Base-by-base conservation (phyloP, 2,329 filamentous ascomycete species). In the Apiospora pterosperma region DNA sequence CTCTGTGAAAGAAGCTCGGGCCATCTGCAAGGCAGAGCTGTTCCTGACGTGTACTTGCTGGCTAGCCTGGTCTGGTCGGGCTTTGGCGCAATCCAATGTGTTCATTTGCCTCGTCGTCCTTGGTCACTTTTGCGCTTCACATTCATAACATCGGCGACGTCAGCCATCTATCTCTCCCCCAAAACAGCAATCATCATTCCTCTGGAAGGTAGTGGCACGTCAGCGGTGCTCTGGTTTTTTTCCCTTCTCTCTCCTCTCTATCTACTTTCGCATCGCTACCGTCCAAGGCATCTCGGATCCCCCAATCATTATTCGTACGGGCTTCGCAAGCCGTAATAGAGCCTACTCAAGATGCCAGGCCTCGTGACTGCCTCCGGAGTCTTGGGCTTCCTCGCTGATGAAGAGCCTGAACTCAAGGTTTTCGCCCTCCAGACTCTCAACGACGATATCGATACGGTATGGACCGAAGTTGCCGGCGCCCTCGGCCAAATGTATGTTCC, bases 361-460 rank as follows among this genome's bases (percentile, higher is more conserved):
- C 87, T 98, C 77, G 92, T 94, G 75, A 97, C 95, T 72, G 96
- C 96, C 71, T 95, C 92, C 71, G 96, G 96, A 79, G 89, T 99
- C 66, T 88, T 99, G 76, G 95, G 93, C 82, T 97, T 97, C 79
- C 88, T 99, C 68, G 91, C 93, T 71, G 96, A 99, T 77, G 93
- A 96, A 73, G 96, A 98, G 80, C 88, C 92, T 64, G 93, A 97
- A 80, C 89, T 99, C 79, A 94, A 93, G 84, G 89, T 95, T 72
- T 99, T 97, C 77, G 96, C 96, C 70, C 85, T 99, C 71, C 92
- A 97, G 82, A 94, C 92, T 71, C 88, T 99, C 75, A 97, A 99
- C 80, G 92, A 96, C 73, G 92, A 98, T 76, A 97, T 99, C 74
- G 94, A 98, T 79, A 91, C 95, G 69, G 88, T 99, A 71, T 99